phyloP scores from a whole-genome alignment of 83 land plant species.

The Thuja plicata region DNA sequence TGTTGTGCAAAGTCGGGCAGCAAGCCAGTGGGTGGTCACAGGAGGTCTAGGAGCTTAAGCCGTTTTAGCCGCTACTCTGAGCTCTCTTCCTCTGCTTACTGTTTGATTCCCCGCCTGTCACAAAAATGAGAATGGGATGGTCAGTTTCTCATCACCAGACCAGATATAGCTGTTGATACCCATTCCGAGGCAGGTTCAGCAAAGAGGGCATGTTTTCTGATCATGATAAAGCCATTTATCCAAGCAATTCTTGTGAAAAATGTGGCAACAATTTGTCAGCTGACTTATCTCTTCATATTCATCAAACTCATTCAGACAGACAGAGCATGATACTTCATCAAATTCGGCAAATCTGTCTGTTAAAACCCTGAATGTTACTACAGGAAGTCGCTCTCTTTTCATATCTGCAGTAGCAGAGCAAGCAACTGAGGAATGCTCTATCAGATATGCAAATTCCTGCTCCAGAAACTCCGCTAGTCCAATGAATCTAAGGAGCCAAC shows the following conservation, averaged over 20 bases:
- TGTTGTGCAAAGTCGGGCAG: conserved; percentile 13
- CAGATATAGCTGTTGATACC: too few relatives aligned
- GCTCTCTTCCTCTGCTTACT: neutral
- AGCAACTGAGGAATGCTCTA: neutral
- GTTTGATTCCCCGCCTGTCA: conserved; percentile 34
- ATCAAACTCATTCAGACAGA: conserved; percentile 29
- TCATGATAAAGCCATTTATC: conserved; percentile 46
- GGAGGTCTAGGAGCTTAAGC: conserved; percentile 62
- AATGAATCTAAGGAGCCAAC: conserved; percentile 6
- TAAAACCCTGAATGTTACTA: conserved; percentile 46
- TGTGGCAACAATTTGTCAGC: conserved; percentile 35
- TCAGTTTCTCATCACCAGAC: neutral
- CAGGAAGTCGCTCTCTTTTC: conserved; percentile 51
- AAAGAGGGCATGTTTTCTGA: conserved; percentile 40
- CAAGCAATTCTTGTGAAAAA: conserved; percentile 44
- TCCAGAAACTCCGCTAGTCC: conserved; percentile 12
- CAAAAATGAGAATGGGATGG: neutral
- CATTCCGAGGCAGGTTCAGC: conserved; percentile 23
- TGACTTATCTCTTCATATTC: conserved; percentile 24
- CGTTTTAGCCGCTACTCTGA: conserved; percentile 17
- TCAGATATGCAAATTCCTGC: neutral
- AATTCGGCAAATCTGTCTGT: neutral
- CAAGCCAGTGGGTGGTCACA: conserved; percentile 18
- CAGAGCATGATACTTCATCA: neutral
- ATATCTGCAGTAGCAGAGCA: conserved; percentile 34